Conservation (phyloP, 805 yeast genomes). For the Candida maesae region DNA sequence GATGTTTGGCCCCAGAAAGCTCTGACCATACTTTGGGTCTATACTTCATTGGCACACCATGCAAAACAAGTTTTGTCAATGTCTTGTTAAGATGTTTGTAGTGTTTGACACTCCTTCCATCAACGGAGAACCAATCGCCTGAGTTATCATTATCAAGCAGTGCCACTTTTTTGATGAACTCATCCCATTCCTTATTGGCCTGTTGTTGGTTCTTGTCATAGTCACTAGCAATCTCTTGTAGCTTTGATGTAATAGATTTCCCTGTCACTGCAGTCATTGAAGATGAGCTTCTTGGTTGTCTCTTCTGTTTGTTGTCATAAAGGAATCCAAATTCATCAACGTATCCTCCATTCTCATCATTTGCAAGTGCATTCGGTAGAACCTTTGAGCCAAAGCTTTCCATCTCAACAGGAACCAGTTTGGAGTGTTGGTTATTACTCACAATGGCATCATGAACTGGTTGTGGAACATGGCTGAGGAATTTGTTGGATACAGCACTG, state of each 20-base stretch:
- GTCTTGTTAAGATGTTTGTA: conserved; percentile 26
- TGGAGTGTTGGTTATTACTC: conserved; percentile 2
- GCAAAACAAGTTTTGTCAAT: conserved; percentile 34
- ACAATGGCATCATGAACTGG: conserved; percentile 21
- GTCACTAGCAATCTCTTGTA: conserved; percentile 32
- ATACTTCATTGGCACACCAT: conserved; percentile 47
- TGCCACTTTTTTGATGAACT: conserved; percentile 58
- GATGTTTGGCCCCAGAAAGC: conserved; percentile 45
- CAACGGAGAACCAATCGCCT: conserved; percentile 36
- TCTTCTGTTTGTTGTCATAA: conserved; percentile 25
- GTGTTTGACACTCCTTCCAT: conserved; percentile 34
- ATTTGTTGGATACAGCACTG: conserved; percentile 18
- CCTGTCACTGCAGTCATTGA: neutral
- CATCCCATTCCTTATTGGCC: conserved; percentile 45
- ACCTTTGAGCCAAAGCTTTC: conserved; percentile 31
- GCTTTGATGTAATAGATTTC: conserved; percentile 13
- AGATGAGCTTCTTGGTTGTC: neutral
- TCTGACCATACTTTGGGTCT: conserved; percentile 50
- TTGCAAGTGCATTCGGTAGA: conserved; percentile 31
- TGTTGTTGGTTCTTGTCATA: conserved; percentile 42
- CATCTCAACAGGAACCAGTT: conserved; percentile 40
- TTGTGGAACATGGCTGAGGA: conserved; percentile 22
- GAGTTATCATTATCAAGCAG: conserved; percentile 24
- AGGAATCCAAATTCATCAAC: conserved; percentile 51
- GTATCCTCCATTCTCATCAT: conserved; percentile 16